Base-by-base conservation (phyloP, 805 yeast genomes). In the Wickerhamomyces bisporus region DNA sequence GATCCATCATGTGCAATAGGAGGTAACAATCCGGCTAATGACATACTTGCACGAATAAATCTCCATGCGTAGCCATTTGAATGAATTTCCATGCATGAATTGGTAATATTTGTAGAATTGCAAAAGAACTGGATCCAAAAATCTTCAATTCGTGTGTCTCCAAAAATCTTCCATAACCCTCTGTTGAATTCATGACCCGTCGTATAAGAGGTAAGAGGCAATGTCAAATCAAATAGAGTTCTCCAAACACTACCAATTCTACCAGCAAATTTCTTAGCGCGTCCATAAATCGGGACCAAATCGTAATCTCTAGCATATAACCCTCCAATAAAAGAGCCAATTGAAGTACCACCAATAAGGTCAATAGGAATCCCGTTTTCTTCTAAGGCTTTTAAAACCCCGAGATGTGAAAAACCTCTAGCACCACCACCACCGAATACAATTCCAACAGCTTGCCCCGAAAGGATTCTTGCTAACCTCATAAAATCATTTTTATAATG, bases 351-450 rank as follows among this genome's bases (percentile, higher is more conserved):
- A 1, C 98, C 98, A 35, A 91, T 76, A 43, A 89, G 66, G 61
- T 91, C 98, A 26, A 93, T 80, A 0, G 98, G 98, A 12, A 91
- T 84, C 0, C 97, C 97, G 39, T 79, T 78, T 45, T 86, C 94
- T 57, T 91, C 98, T 9, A 91, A 63, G 0, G 97, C 96, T 35
- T 79, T 77, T n/a, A 91, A 75, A 3, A 93, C 81, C 4, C 98
- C 98, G 29, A 91, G 70, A 57, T 91, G 98, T 12, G 96, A 76
- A 12, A 91, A 70, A 2, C 98, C 98, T 49, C 98, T 70, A 0
- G 98, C 96, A 30, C 98, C 98, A 29, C 98, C 98, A 12, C 98
- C 98, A 6, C 98, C 98, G 4, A 91, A 66, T 6, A 91, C 97
- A 15, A 93, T 66, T 0, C 98, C 98, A 29, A 93, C 85, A 0